Conservation (phyloP, 192 early-diverging fungal genomes). For the Obelidium mucronatum region DNA sequence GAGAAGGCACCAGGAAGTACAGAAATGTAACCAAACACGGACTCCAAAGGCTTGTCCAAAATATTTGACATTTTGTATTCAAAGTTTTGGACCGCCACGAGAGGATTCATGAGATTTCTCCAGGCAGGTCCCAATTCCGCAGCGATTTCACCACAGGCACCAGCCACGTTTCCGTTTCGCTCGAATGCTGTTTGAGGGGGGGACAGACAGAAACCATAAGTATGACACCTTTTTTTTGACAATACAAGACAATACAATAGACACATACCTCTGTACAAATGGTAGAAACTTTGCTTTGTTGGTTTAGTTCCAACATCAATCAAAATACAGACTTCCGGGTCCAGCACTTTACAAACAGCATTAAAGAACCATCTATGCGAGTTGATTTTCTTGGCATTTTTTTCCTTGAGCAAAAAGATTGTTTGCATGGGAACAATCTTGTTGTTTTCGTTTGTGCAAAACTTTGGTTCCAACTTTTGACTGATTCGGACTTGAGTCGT, state of each 20-base stretch:
- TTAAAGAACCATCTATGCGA: conserved; percentile 73
- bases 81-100: conserved; percentile 84
- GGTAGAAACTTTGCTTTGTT: conserved; percentile 69
- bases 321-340: conserved; percentile 57
- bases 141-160: conserved; percentile 82
- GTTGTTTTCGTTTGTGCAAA: background rate
- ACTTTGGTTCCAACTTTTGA: conserved; percentile 61
- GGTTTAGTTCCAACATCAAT: conserved; percentile 81
- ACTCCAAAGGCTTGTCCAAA: conserved; percentile 86
- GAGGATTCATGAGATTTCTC: conserved; percentile 68
- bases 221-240: background rate
- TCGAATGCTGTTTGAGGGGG: conserved; percentile 65
- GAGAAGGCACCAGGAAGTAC: conserved; percentile 87
- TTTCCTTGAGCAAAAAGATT: conserved; percentile 89
- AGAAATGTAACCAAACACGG: conserved; percentile 91
- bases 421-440: conserved; percentile 55
- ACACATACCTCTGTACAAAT: conserved; percentile 68
- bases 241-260: background rate
- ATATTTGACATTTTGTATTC: conserved; percentile 92
- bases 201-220: background rate
- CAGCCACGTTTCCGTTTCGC: conserved; percentile 72
- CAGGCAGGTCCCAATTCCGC: conserved; percentile 70
- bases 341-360: conserved; percentile 53
- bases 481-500: conserved; percentile 63
- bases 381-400: conserved; percentile 90